Base-by-base conservation (phyloP, 1,139 yeast genomes). In the Pichia sp. region DNA sequence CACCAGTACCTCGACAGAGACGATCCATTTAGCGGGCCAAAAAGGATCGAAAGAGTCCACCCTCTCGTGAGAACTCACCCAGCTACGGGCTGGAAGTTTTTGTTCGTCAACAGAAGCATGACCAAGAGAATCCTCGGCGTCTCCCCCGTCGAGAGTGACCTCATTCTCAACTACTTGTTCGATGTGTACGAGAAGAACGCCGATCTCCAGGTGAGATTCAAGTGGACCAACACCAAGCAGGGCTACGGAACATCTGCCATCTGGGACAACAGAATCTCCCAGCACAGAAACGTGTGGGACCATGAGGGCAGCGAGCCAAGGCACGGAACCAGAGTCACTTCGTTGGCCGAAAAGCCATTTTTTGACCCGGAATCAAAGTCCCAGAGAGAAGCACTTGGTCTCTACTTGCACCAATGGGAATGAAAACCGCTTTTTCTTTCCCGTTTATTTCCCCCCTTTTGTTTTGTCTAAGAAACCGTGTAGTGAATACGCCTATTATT, bases 261-360 rank as follows among this genome's bases (percentile, higher is more conserved):
- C 46, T 80, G 85, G 84, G 83, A 79, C 59, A 79, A 80, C 69
- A 67, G 83, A 65, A 61, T 75, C 51, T 68, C 78, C 45, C 77
- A 76, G 52, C 84, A 80, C 55, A 43, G 52, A 45, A 48, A 51
- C 25, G 75, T 76, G 39, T 72, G 72, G 74, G 83, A 80, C 63
- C 76, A 78, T 59, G 79, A 75, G 59, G 78, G 77, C 26, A 54
- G 63, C 52, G 76, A 74, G 49, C 70, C 76, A 25, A 72, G 85
- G 64, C 84, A 78, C 58, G 85, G 83, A 26, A 78, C 80, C 28
- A 72, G 86, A 63, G 84, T 80, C 21, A 79, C 82, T 5, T 70
- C 83, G 0, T 71, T 80, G 59, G 85, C 82, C 37, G 85, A 80
- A 55, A 65, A 67, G 42, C 84, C 84, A 34, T 74, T 54, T 66